A percentile compares a stretch with the other conserved stretches of the same genome.
Evolutionary conservation across 1,284 basidiomycete genomes (phyloP).

Genomic region (Sutorius eximius): DNA sequence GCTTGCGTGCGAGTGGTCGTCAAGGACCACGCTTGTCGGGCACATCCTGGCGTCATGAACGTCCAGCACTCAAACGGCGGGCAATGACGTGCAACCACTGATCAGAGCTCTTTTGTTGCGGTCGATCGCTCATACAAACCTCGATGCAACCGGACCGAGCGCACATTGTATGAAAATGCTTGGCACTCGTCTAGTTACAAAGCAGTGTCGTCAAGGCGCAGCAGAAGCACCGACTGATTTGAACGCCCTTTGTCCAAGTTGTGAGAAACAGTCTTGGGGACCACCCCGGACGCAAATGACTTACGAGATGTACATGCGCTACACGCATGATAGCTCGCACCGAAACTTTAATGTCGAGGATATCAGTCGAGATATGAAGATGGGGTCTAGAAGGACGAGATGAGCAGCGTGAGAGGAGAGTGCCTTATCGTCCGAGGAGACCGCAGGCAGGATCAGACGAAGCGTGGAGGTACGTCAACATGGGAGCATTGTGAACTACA

Average conservation of each 20-base stretch:
- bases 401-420: slow-evolving; percentile 7
- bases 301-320: slow-evolving; percentile 16
- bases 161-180: slow-evolving; percentile 3
- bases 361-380: slow-evolving; percentile 22
- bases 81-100: not conserved
- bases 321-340: slow-evolving; percentile 8
- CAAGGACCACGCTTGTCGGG: slow-evolving; percentile 1
- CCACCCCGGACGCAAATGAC: slow-evolving; percentile 1
- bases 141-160: slow-evolving; percentile 7
- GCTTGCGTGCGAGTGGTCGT: not conserved
- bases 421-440: slow-evolving; percentile 27
- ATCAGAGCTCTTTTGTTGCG: not conserved
- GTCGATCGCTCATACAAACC: not conserved
- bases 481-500: slow-evolving; percentile 9
- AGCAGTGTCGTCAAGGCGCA: slow-evolving; percentile 3
- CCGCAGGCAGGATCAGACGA: slow-evolving; percentile 3
- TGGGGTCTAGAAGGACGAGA: not conserved
- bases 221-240: not conserved
- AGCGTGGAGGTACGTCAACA: slow-evolving; percentile 16
- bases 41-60: not conserved
- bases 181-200: slow-evolving; percentile 4
- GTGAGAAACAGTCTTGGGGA: not conserved
- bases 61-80: not conserved
- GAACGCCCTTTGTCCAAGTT: slow-evolving; percentile 1
- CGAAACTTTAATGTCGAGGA: slow-evolving; percentile 26